A percentile compares a stretch with the other conserved stretches of the same genome.
Evolutionary conservation across 2,329 filamentous ascomycete genomes (phyloP).

Genomic region (Trichoderma brevicompactum): DNA sequence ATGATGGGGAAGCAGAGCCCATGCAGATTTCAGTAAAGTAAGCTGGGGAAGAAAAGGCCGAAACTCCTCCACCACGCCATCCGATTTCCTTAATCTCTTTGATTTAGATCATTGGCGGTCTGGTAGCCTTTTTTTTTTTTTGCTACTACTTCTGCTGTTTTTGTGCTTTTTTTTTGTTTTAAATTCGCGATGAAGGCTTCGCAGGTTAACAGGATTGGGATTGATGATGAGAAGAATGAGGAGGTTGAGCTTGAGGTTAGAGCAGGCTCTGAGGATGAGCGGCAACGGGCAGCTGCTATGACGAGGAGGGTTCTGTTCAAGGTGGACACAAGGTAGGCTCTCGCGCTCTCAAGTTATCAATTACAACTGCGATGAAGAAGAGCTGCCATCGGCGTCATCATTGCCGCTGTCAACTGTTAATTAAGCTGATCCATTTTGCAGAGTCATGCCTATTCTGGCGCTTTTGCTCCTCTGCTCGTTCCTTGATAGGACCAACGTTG

Average conservation of each 20-base stretch:
- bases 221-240: conserved; percentile 33
- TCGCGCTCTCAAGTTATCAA: too few relatives aligned
- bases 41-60: neutral
- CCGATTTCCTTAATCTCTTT: neutral
- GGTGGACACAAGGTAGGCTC: conserved; percentile 36
- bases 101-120: neutral
- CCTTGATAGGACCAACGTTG: conserved; percentile 72
- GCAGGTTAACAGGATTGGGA: conserved; percentile 32
- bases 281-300: conserved; percentile 29
- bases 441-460: conserved; percentile 65
- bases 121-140: neutral
- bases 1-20: neutral
- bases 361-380: too few relatives aligned
- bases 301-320: conserved; percentile 38
- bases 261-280: conserved; percentile 29
- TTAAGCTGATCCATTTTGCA: conserved; percentile 36
- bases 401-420: too few relatives aligned
- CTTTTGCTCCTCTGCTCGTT: conserved; percentile 68
- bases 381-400: too few relatives aligned
- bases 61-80: neutral
- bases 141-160: neutral
- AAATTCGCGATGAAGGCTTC: conserved; percentile 19
- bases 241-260: conserved; percentile 33
- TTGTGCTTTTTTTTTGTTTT: neutral
- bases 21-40: neutral